Evolutionary conservation across 805 yeast species (phyloP), one percentile per base, ranked within the genome.

Genomic region (Candida vartiovaarae): DNA sequence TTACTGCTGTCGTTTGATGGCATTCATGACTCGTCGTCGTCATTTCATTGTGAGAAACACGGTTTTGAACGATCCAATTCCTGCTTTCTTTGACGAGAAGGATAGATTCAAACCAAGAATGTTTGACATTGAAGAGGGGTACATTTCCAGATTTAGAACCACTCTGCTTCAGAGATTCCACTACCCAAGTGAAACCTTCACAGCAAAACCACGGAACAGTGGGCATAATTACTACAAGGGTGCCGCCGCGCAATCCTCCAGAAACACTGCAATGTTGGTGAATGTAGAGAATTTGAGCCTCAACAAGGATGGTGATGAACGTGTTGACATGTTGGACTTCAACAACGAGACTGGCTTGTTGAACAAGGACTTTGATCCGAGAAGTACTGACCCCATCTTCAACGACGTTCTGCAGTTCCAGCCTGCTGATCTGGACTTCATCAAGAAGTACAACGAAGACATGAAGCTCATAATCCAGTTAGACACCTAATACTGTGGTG

Each of bases 361-460:
- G 25, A 41, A 43, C 3, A 31, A 31, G 3, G 62, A 57, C 37
- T 56, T 38, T 41, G 61, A 57, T 40, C 61, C 62, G 26, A 43
- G 60, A 26, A 50, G 32, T 37, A 44, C 34, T 3, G 62, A 56
- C 34, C 55, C 59, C 8, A 36, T 53, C 6, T 57, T 49, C 42
- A 43, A 44, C 6, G 41, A 37, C 9, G 10, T 25, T 1, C 32
- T 51, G 23, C 43, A 46, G 9, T 51, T 48, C 43, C 56, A 48
- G 10, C 25, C 36, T 3, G 49, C 55, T 1, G 43, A 44, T 11
- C 28, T 47, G 33, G 39, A 40, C 20, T 49, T 56, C 27, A 6
- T 58, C 32, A 41, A 49, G 25, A 45, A 41, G 35, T 54, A 47
- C 20, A 40, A 43, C 8, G 55, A 51, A 25, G 62, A 57, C 26